Percentiles rank a stretch among this genome's conserved stretches.
phyloP scores from a whole-genome alignment of 345 rosid genomes.

The Noccaea caerulescens region DNA sequence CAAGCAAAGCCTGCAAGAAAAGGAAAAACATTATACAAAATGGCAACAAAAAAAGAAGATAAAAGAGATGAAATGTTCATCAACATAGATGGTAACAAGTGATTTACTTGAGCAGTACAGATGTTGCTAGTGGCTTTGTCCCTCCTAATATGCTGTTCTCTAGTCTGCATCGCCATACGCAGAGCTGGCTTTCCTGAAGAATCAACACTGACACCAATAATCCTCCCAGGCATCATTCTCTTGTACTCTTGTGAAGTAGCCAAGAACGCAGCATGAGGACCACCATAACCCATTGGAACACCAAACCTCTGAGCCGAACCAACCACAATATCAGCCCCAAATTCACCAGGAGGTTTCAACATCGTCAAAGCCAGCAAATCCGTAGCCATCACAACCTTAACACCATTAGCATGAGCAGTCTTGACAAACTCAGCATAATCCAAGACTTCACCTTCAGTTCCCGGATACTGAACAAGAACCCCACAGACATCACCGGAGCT shows the following conservation, averaged over 20 bases:
- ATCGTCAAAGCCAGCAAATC: slow-evolving; percentile 91
- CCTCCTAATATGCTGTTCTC: slow-evolving; percentile 98
- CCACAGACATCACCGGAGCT: slow-evolving; percentile 90
- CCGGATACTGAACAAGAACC: slow-evolving; percentile 96
- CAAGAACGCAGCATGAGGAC: slow-evolving; percentile 97
- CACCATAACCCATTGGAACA: slow-evolving; percentile 98
- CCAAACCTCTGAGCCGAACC: slow-evolving; percentile 98
- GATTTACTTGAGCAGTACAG: slow-evolving; percentile 95
- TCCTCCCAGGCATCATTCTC: slow-evolving; percentile 98
- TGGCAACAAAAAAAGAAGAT: not conserved
- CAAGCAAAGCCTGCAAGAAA: slow-evolving; percentile 79
- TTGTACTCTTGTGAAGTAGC: slow-evolving; percentile 99
- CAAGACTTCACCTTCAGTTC: slow-evolving; percentile 90
- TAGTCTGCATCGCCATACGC: slow-evolving; percentile 99
- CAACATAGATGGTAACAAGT: slow-evolving; percentile 19
- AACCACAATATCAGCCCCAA: slow-evolving; percentile 92
- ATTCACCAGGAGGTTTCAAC: slow-evolving; percentile 96
- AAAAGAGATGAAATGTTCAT: slow-evolving; percentile 9
- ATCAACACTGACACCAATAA: slow-evolving; percentile 94
- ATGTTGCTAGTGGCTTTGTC: slow-evolving; percentile 99
- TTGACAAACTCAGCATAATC: slow-evolving; percentile 86
- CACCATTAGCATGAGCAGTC: slow-evolving; percentile 89
- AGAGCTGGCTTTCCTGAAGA: slow-evolving; percentile 89
- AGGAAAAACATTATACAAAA: slow-evolving; percentile 32
- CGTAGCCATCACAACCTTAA: slow-evolving; percentile 94